Conservation (phyloP, 2,329 filamentous ascomycete genomes). For the Fusarium camptoceras region DNA sequence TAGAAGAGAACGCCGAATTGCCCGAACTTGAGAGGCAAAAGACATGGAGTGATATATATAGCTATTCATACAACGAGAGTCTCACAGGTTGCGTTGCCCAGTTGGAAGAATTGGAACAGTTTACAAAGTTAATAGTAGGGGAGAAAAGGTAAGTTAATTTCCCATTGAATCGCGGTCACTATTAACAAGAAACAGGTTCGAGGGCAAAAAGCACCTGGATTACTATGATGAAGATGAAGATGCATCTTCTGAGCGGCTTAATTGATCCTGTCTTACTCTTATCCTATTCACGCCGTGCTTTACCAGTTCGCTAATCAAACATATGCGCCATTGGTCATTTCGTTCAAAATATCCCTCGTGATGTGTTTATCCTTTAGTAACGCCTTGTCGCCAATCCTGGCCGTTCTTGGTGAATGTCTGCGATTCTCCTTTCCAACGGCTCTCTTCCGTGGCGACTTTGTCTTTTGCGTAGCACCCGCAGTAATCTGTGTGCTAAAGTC, state of each 20-base stretch:
- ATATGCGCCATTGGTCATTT: conserved; percentile 64
- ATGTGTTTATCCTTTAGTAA: conserved; percentile 76
- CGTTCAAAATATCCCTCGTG: conserved; percentile 82
- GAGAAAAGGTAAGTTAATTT: conserved; percentile 58
- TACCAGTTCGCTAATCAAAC: conserved; percentile 38
- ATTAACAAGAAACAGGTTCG: conserved; percentile 49
- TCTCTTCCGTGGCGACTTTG: conserved; percentile 48
- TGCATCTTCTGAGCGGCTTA: conserved; percentile 24
- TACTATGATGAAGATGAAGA: conserved; percentile 39
- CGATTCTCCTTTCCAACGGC: conserved; percentile 58
- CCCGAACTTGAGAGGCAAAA: conserved; percentile 51
- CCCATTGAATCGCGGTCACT: neutral
- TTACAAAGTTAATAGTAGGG: conserved; percentile 68
- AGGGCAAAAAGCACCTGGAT: conserved; percentile 46
- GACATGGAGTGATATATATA: conserved; percentile 69
- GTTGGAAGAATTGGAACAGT: conserved; percentile 65
- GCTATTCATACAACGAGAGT: conserved; percentile 65
- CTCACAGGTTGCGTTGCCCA: conserved; percentile 66
- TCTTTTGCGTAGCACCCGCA: conserved; percentile 45
- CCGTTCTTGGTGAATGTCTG: conserved; percentile 63
- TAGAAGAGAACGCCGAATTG: conserved; percentile 37
- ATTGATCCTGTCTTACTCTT: conserved; percentile 25
- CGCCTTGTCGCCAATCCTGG: conserved; percentile 69
- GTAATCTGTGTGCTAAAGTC: conserved; percentile 64
- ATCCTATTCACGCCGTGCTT: conserved; percentile 27